Evolutionary conservation across 768 basidiomycete genomes (phyloP), one percentile per base, ranked within the genome.

Genomic region (Floccularia luteovirens): DNA sequence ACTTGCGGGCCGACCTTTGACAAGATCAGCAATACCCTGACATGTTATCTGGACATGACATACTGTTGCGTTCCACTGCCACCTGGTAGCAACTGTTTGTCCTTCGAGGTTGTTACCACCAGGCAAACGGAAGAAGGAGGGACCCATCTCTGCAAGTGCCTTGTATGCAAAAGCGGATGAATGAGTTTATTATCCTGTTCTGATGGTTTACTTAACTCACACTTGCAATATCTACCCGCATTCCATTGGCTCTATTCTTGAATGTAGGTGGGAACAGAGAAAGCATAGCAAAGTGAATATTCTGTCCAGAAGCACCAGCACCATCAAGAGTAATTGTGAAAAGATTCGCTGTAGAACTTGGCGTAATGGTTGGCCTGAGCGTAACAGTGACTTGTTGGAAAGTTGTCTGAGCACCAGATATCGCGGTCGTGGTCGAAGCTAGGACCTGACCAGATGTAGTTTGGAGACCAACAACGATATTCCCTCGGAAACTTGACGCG

Each of bases 51-150:
- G n/a, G n/a, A n/a, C n/a, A 24, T 4, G 33, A 23, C 45, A 13
- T 13, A 80, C 63, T 4, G 80, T 82, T 4, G 67, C 63, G 47
- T 78, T 74, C 82, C 82, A 83, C 48, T 74, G 67, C 82, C 82
- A 83, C 11, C 80, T 63, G 0, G 67, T 66, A 5, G 57, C 66
- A 17, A 61, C 55, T 1, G 70, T 73, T 57, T 75, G 67, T 3
- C 79, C 80, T 70, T 82, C 79, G 34, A 81, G 55, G 47, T 82
- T 81, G 43, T 79, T 81, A 7, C 82, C 82, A 14, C 82, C 82
- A 6, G 80, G 82, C 48, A 82, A 72, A 23, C 82, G 67, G 63
- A 77, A 81, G 56, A 81, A 77, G 3, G 72, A 61, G 12, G 81
- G 79, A 5, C 65, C 67, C 62, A 74, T 70, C 6, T 72, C 71